Base-by-base conservation (phyloP, 345 rosid genomes). In the Citropsis articulata region DNA sequence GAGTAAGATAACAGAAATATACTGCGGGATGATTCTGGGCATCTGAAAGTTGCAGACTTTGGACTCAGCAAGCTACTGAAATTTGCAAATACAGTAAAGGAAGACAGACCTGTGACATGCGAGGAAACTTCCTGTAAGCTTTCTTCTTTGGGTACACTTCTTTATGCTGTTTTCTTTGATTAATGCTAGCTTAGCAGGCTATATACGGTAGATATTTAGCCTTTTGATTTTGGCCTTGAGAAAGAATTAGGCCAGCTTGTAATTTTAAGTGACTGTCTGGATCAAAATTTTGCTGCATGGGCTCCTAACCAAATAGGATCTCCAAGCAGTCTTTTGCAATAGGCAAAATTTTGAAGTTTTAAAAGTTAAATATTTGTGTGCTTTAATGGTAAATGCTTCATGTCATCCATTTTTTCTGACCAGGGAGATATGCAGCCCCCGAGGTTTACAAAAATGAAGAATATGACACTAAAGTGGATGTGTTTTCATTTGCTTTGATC, bases 351-450 rank as follows among this genome's bases (percentile, higher is more conserved):
- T 28, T 71, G 8, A 24, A 79, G 7, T 55, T 28, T 40, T 80
- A 33, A 56, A 57, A 69, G 14, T 56, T 65, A 19, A 35, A 62
- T 42, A 30, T 73, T 30, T 19, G 35, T 42, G 28, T 33, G 18
- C 65, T 62, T 75, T 78, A 50, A 69, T 30, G 33, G 72, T 72
- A 50, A 78, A 56, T 65, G n/a, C 69, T 25, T 77, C 30, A 68
- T 71, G 65, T 35, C 57, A 25, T 60, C 25, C 25, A 69, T 30
- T 76, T 73, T 27, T 75, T 69, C 9, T 70, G 57, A 65, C 65
- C 85, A 91, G 97, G 91, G 88, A 80, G 95, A 65, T 93, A 93
- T 80, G 92, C 87, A 85, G 97, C 95, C 76, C 95, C 95, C 60
- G 97, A 91, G 84, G 94, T 93, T 50, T 91, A 81, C 77, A 91